Conservation (phyloP, 305 asterid species). For the Fraxinus albicans region DNA sequence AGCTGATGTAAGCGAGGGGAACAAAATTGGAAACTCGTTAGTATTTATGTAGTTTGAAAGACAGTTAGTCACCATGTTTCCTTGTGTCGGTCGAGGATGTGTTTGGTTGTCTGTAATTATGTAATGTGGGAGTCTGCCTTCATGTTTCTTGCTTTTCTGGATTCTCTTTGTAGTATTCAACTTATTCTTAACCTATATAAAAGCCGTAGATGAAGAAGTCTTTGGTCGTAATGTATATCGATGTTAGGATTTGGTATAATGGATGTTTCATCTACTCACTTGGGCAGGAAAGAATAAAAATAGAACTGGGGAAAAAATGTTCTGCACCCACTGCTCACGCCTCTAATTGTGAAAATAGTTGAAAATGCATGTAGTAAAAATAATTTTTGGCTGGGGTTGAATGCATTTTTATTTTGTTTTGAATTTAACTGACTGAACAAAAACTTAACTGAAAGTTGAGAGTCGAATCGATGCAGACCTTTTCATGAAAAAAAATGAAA, state of each 20-base stretch:
- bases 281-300: neutral
- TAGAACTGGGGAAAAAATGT: neutral
- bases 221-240: slow-evolving; percentile 11
- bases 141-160: slow-evolving; percentile 2
- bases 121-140: slow-evolving; percentile 30
- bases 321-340: neutral
- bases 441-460: neutral
- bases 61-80: slow-evolving; percentile 9
- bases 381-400: neutral
- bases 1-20: slow-evolving; percentile 33
- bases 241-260: slow-evolving; percentile 6
- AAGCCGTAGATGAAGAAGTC: slow-evolving; percentile 21
- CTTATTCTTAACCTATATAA: slow-evolving; percentile 13
- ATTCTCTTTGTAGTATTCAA: slow-evolving; percentile 18
- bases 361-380: neutral
- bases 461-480: neutral
- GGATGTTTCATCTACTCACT: neutral
- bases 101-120: slow-evolving; percentile 56
- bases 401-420: neutral
- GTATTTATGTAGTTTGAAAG: slow-evolving; percentile 34
- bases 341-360: neutral
- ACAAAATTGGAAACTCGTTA: slow-evolving; percentile 26
- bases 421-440: neutral
- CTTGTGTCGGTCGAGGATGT: slow-evolving; percentile 35
- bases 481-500: neutral